Evolutionary conservation across 2,329 filamentous ascomycete species (phyloP).

Genomic region (Aspergillus ustus): DNA sequence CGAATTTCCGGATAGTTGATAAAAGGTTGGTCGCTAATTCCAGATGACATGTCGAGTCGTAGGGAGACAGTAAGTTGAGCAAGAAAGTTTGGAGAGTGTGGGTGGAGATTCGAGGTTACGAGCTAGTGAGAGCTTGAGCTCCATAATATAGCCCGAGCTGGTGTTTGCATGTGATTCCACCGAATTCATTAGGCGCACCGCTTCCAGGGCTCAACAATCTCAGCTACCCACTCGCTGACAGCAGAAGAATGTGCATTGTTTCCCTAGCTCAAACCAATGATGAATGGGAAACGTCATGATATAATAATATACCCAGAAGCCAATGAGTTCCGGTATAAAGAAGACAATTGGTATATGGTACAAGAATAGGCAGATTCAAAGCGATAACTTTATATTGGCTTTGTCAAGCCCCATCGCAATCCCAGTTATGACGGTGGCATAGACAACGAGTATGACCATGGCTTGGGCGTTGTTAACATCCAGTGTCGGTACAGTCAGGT

Average conservation of each 20-base stretch:
- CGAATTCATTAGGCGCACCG: neutral
- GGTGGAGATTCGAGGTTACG: neutral
- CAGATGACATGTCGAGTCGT: slow-evolving; percentile 27
- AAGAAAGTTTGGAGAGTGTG: neutral
- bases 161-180: slow-evolving; percentile 5
- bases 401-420: slow-evolving; percentile 59
- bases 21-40: slow-evolving; percentile 27
- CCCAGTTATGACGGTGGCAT: slow-evolving; percentile 69
- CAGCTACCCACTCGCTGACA: neutral
- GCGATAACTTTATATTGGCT: slow-evolving; percentile 38
- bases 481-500: slow-evolving; percentile 83
- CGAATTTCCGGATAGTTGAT: slow-evolving; percentile 44
- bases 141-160: neutral
- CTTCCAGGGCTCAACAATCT: neutral
- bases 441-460: slow-evolving; percentile 75
- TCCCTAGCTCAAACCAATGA: neutral
- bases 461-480: slow-evolving; percentile 67
- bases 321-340: neutral
- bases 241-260: neutral
- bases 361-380: slow-evolving; percentile 13
- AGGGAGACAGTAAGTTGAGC: neutral
- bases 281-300: neutral
- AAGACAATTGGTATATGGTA: neutral
- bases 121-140: neutral
- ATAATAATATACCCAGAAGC: neutral